These are phyloP conservation scores for Arabis hirsuta DNA, from an alignment of 345 rosid genomes.

Conservation along the genomic window DNA sequence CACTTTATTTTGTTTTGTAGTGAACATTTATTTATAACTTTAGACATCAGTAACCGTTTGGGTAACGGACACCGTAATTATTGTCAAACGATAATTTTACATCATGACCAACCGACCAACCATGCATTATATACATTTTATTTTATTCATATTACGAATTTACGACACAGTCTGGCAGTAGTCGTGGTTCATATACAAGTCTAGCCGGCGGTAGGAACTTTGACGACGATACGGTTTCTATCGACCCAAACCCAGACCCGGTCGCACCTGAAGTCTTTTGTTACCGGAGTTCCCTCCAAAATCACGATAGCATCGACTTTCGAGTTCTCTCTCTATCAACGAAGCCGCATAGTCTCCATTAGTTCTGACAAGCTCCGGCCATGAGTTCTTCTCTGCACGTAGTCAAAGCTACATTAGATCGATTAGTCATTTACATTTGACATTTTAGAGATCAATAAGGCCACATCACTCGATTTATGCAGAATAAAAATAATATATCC, in stretches of 20 bases:
- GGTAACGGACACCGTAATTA: background rate
- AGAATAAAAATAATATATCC: too few species aligned
- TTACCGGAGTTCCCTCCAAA: constrained; percentile 28
- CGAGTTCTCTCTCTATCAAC: constrained; percentile 33
- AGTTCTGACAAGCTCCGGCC: constrained; percentile 45
- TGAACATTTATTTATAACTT: background rate
- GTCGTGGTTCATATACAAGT: constrained; percentile 1
- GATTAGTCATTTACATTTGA: too few species aligned
- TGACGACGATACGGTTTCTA: constrained; percentile 17
- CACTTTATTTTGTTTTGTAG: too few species aligned
- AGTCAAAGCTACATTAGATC: too few species aligned
- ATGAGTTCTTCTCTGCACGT: constrained; percentile 31
- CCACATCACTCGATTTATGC: too few species aligned
- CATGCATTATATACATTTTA: background rate
- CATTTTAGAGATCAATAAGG: too few species aligned
- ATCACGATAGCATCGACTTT: constrained; percentile 21
- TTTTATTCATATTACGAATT: background rate
- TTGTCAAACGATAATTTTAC: background rate
- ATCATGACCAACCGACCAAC: background rate
- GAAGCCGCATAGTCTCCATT: constrained; percentile 33
- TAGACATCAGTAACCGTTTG: background rate
- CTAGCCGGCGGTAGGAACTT: constrained; percentile 37
- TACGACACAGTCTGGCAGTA: background rate
- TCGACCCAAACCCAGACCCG: constrained; percentile 47
- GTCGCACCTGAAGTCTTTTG: constrained; percentile 17